A percentile compares a stretch with the other conserved stretches of the same genome.
phyloP scores from a whole-genome alignment of 805 yeast species.

The Lachancea sp. region DNA sequence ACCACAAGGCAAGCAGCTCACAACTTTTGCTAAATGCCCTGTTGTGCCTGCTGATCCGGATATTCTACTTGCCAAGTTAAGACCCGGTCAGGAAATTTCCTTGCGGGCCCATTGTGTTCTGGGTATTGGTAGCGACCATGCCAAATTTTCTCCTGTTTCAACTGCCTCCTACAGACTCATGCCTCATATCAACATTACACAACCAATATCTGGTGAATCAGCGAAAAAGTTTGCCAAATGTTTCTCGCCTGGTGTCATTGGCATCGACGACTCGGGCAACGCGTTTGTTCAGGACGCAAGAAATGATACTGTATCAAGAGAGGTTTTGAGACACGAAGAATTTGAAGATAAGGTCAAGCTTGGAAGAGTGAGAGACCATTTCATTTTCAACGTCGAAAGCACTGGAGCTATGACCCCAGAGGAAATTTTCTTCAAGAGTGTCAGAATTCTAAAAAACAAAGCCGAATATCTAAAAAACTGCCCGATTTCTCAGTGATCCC shows the following conservation, averaged over 20 bases:
- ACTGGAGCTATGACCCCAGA: slow-evolving; percentile 97
- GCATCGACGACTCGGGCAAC: slow-evolving; percentile 53
- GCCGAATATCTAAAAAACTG: slow-evolving; percentile 73
- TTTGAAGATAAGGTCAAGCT: slow-evolving; percentile 83
- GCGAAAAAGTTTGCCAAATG: slow-evolving; percentile 81
- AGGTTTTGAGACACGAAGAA: slow-evolving; percentile 88
- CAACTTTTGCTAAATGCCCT: slow-evolving; percentile 57
- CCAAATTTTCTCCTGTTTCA: slow-evolving; percentile 94
- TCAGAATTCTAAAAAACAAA: slow-evolving; percentile 78
- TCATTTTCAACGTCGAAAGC: slow-evolving; percentile 89
- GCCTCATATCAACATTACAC: slow-evolving; percentile 74
- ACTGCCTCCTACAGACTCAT: slow-evolving; percentile 92
- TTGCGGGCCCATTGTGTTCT: slow-evolving; percentile 83
- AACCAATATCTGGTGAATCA: slow-evolving; percentile 67
- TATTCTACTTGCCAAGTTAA: slow-evolving; percentile 80
- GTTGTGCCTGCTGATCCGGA: slow-evolving; percentile 82
- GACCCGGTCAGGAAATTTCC: slow-evolving; percentile 96
- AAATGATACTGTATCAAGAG: slow-evolving; percentile 94
- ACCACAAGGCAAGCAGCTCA: slow-evolving; percentile 84
- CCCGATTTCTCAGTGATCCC: slow-evolving; percentile 55
- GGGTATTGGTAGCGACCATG: slow-evolving; percentile 93
- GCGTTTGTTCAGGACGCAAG: slow-evolving; percentile 87
- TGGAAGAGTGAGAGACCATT: slow-evolving; percentile 88
- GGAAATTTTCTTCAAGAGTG: slow-evolving; percentile 87
- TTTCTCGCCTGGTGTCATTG: slow-evolving; percentile 91